These are phyloP conservation scores for Tetrapisispora nanseiensis DNA, from an alignment of 805 yeast species.

Conservation along the genomic window DNA sequence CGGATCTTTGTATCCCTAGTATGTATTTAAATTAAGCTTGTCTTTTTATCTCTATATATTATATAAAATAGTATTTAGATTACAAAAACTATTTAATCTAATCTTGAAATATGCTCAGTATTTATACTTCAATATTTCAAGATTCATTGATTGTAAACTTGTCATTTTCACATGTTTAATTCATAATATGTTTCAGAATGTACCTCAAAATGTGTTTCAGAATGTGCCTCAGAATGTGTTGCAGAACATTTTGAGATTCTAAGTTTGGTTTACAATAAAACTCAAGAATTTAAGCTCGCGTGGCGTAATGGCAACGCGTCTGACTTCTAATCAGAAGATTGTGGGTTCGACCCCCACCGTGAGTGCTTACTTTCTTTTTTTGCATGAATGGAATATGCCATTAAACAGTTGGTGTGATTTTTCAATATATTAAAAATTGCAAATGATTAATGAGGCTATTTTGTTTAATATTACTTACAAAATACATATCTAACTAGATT, in stretches of 20 bases:
- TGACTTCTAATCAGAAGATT: constrained; percentile 42
- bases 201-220: too few relatives aligned
- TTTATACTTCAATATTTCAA: not conserved
- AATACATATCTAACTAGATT: too few relatives aligned
- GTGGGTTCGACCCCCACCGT: constrained; percentile 44
- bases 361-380: constrained; percentile 26
- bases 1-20: not conserved
- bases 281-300: constrained; percentile 29
- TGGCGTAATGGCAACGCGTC: constrained; percentile 45
- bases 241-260: too few relatives aligned
- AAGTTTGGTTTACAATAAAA: not conserved
- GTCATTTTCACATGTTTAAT: not conserved
- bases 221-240: too few relatives aligned
- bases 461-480: too few relatives aligned
- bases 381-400: too few relatives aligned
- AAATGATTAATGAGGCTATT: too few relatives aligned
- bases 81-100: not conserved
- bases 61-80: too few relatives aligned
- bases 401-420: too few relatives aligned
- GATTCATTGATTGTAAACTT: not conserved
- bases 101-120: not conserved
- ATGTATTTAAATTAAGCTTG: not conserved
- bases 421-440: too few relatives aligned
- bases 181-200: not conserved
- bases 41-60: too few relatives aligned